Conservation (phyloP, 2,329 filamentous ascomycete genomes). For the Ambrosiella beaveri region DNA sequence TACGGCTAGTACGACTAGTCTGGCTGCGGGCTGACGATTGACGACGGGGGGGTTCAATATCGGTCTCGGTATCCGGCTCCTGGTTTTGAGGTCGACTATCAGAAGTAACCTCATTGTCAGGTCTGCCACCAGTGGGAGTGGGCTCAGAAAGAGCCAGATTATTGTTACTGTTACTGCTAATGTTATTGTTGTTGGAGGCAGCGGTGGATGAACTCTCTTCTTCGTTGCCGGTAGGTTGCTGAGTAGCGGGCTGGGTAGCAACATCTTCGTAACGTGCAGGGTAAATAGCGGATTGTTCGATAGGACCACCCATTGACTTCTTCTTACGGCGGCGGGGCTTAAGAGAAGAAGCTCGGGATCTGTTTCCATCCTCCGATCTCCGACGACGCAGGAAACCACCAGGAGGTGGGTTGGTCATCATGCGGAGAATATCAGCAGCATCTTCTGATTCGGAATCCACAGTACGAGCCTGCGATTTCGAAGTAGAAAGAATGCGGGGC, state of each 20-base stretch:
- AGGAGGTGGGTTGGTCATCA: conserved; percentile 43
- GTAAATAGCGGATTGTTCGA: conserved; percentile 76
- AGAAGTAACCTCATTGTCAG: not conserved
- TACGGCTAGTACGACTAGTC: conserved; percentile 9
- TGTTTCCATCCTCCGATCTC: conserved; percentile 9
- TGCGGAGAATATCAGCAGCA: conserved; percentile 18
- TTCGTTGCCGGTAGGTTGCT: not conserved
- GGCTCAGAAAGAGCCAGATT: too few relatives aligned
- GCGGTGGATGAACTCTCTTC: conserved; percentile 5
- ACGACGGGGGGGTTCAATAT: not conserved
- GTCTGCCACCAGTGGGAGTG: not conserved
- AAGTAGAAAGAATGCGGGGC: conserved; percentile 49
- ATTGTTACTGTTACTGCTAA: not conserved
- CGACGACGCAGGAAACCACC: conserved; percentile 64
- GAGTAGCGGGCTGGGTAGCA: not conserved
- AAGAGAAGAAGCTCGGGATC: conserved; percentile 17
- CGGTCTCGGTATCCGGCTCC: not conserved
- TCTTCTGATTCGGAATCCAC: conserved; percentile 59
- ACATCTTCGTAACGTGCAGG: conserved; percentile 28
- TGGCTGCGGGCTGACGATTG: conserved; percentile 15
- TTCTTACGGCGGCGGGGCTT: conserved; percentile 44
- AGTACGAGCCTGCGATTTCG: conserved; percentile 71
- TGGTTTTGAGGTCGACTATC: not conserved
- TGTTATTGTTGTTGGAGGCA: conserved; percentile 2
- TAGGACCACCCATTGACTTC: conserved; percentile 64